Evolutionary conservation across 164 flowering plant species (phyloP), one percentile per base, ranked within the genome.

Genomic region (Chimonanthus salicifolius): DNA sequence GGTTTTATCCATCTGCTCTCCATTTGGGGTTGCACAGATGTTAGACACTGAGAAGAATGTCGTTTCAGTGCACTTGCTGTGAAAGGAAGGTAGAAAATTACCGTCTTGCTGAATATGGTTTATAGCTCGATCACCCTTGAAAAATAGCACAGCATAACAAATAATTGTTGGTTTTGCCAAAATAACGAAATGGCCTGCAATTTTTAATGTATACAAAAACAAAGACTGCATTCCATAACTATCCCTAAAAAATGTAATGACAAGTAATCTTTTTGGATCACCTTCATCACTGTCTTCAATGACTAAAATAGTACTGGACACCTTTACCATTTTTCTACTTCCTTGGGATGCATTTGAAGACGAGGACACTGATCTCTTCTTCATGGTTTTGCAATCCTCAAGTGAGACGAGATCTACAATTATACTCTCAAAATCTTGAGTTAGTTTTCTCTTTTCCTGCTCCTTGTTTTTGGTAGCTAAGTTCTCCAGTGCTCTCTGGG

Each of bases 311-410:
- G 69, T 62, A 13, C 47, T 16, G 7, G 73, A 62, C 49, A 72
- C 46, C 74, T 72, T 75, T 54, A 9, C 71, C 67, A 70, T 78
- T 60, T 81, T 78, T 20, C 63, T 75, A 5, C 72, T 78, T 75
- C 58, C 70, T 72, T 64, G 50, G 70, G 72, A 58, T 47, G 64
- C 65, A 50, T 74, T 62, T 58, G 65, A 10, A 43, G 79, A 21
- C 21, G 78, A 78, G 60, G 72, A 67, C 51, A 44, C 5, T 43
- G 47, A 20, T 67, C 62, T 75, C 71, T 70, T 79, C 75, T 63
- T 33, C 33, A 33, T 72, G 48, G 70, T 46, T 62, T 46, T 72
- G 33, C 44, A 64, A 10, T 58, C 44, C 47, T 58, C 20, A 8
- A 47, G 18, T 3, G 62, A 45, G 49, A 21, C 69, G 20, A 18